phyloP scores from a whole-genome alignment of 2,329 filamentous ascomycete species.

The Purpureocillium takamizusanense region DNA sequence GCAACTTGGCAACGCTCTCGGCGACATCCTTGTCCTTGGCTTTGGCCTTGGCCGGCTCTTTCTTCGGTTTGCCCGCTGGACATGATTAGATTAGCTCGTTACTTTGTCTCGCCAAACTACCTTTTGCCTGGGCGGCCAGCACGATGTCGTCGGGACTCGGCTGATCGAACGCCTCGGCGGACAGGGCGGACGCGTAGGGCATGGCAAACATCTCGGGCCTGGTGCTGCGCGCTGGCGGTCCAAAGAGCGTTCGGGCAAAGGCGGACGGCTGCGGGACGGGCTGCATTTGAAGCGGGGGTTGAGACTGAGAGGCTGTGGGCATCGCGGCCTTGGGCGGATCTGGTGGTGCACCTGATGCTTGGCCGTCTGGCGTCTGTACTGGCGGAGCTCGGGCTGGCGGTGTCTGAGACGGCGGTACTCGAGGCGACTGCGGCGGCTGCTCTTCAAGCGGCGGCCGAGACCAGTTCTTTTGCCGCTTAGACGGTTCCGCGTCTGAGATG shows the following conservation, averaged over 20 bases:
- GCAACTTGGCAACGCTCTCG: conserved; percentile 22
- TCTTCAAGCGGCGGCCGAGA: too few relatives aligned
- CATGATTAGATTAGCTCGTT: conserved; percentile 42
- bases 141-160: conserved; percentile 91
- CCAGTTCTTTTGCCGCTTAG: conserved; percentile 15
- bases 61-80: conserved; percentile 39
- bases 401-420: neutral
- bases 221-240: conserved; percentile 12
- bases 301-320: too few relatives aligned
- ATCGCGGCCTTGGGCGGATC: too few relatives aligned
- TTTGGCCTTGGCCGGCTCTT: conserved; percentile 24
- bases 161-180: conserved; percentile 61
- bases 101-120: conserved; percentile 47
- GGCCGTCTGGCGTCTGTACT: too few relatives aligned
- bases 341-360: too few relatives aligned
- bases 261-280: conserved; percentile 31
- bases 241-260: conserved; percentile 47
- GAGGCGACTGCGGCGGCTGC: too few relatives aligned
- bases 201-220: conserved; percentile 28
- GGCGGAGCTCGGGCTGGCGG: too few relatives aligned
- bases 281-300: too few relatives aligned
- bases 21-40: conserved; percentile 15
- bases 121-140: conserved; percentile 79
- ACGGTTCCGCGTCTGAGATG: conserved; percentile 14
- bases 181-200: conserved; percentile 41